These are phyloP conservation scores for Metarhizium anisopliae DNA, from an alignment of 2,329 filamentous ascomycete genomes.

Conservation along the genomic window DNA sequence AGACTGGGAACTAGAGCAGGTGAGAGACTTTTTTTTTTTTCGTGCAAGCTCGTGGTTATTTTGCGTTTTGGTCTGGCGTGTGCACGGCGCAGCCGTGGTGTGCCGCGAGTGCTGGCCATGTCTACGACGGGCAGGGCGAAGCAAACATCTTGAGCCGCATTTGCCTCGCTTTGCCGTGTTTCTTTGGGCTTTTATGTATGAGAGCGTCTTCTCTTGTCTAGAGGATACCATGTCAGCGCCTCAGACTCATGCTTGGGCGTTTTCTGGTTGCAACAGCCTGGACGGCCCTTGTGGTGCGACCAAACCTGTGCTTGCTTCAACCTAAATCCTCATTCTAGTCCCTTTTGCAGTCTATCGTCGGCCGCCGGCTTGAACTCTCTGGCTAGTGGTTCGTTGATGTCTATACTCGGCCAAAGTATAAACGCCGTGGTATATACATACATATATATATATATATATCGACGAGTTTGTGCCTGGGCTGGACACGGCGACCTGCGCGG, in stretches of 20 bases:
- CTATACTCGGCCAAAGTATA: neutral
- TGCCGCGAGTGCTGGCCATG: neutral
- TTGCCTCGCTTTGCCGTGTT: constrained; percentile 7
- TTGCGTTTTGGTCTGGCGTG: neutral
- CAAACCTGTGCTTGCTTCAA: neutral
- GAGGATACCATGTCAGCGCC: too few species aligned
- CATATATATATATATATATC: neutral
- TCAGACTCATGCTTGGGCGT: neutral
- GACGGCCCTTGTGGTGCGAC: neutral
- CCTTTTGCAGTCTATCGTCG: neutral
- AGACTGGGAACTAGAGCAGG: constrained; percentile 77
- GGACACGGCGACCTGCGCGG: neutral
- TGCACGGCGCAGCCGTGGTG: neutral
- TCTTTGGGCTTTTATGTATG: too few species aligned
- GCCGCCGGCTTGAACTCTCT: neutral
- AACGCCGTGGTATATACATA: neutral
- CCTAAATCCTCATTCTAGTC: constrained; percentile 4
- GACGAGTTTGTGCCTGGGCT: neutral
- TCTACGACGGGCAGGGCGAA: neutral
- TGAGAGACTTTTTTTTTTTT: constrained; percentile 31
- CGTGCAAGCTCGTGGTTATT: neutral
- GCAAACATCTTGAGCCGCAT: neutral
- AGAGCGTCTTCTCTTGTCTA: too few species aligned
- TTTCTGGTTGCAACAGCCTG: neutral
- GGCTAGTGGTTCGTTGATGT: neutral